These are phyloP conservation scores for Penicillium sp. DNA, from an alignment of 2,329 filamentous ascomycete genomes.

Conservation along the genomic window DNA sequence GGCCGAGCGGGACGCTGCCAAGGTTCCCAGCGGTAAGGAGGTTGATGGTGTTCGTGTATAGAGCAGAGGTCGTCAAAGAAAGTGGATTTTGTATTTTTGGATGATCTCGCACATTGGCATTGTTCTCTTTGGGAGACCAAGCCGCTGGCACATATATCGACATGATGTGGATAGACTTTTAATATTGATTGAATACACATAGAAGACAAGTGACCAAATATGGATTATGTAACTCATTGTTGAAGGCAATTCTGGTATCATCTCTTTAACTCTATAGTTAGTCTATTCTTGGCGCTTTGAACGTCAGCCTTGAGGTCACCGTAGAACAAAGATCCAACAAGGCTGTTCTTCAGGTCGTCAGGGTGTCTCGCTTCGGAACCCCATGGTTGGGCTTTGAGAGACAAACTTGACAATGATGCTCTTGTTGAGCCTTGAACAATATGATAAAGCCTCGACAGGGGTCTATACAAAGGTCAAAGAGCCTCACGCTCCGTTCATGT, in stretches of 20 bases:
- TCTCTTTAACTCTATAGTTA: background rate
- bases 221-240: background rate
- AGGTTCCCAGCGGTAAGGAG: conserved; percentile 39
- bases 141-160: background rate
- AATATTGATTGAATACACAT: conserved; percentile 10
- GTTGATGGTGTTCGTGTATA: conserved; percentile 37
- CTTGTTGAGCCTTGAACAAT: background rate
- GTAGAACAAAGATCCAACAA: background rate
- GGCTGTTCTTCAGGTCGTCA: background rate
- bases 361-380: background rate
- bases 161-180: background rate
- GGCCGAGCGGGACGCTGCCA: conserved; percentile 40
- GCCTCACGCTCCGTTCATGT: background rate
- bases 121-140: background rate
- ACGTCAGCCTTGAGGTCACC: background rate
- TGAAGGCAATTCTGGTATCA: background rate
- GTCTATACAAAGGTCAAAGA: background rate
- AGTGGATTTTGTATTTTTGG: background rate
- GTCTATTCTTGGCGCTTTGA: conserved; percentile 1
- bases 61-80: background rate
- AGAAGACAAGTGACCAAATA: conserved; percentile 9
- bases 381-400: background rate
- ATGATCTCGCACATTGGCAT: conserved; percentile 6
- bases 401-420: background rate
- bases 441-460: background rate